Evolutionary conservation across 1,139 yeast species (phyloP).

Genomic region (Candida sanyaensis): DNA sequence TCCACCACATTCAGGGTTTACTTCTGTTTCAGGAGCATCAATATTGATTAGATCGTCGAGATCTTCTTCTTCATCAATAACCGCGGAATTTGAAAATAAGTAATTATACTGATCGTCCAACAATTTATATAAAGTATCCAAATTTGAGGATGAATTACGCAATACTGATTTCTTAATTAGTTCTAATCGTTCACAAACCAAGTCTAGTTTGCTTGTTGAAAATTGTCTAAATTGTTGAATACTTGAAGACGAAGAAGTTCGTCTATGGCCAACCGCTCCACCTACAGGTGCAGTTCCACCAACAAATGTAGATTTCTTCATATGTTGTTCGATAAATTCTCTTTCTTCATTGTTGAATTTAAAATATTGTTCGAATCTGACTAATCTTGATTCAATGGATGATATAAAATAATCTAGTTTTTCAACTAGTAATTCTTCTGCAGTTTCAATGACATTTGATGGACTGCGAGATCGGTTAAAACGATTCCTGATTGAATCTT

Average conservation of each 20-base stretch:
- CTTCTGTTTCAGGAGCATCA: constrained; percentile 29
- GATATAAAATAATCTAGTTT: constrained; percentile 53
- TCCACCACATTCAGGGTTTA: constrained; percentile 17
- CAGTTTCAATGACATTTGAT: constrained; percentile 9
- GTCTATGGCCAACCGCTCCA: background rate
- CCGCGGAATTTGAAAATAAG: constrained; percentile 27
- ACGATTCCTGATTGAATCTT: background rate
- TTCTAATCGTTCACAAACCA: constrained; percentile 44
- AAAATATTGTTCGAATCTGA: constrained; percentile 53
- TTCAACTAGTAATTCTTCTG: constrained; percentile 53
- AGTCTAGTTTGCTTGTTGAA: constrained; percentile 35
- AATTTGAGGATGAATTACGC: constrained; percentile 43
- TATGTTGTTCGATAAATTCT: constrained; percentile 1
- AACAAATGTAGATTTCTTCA: background rate
- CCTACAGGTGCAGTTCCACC: background rate
- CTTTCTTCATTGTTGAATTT: constrained; percentile 20
- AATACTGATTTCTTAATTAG: constrained; percentile 45
- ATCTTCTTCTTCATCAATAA: constrained; percentile 9
- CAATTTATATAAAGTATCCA: constrained; percentile 50
- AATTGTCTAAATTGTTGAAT: constrained; percentile 33
- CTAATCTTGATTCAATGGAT: constrained; percentile 55
- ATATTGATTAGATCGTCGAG: constrained; percentile 50
- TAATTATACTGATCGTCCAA: constrained; percentile 59
- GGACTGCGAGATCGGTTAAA: background rate
- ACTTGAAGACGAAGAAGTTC: constrained; percentile 31